phyloP scores from a whole-genome alignment of 768 basidiomycete species.

The Kwoniella sp. region DNA sequence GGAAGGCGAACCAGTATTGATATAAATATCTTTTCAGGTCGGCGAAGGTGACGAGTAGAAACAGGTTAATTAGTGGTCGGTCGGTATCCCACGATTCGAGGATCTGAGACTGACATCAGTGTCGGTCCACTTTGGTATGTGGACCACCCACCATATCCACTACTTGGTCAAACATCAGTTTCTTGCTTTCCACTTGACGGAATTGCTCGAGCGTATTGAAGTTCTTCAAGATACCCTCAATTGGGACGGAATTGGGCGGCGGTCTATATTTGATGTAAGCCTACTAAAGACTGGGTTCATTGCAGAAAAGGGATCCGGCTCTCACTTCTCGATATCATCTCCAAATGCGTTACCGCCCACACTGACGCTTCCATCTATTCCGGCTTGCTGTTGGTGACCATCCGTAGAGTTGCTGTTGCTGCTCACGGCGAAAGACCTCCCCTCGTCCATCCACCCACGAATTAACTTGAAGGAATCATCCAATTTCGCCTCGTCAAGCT shows the following conservation, averaged over 20 bases:
- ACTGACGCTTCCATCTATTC: constrained; percentile 61
- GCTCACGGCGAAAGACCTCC: constrained; percentile 74
- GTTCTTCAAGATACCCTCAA: constrained; percentile 79
- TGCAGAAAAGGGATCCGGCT: constrained; percentile 5
- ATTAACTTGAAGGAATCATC: constrained; percentile 72
- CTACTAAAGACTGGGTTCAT: not conserved
- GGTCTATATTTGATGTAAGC: constrained; percentile 14
- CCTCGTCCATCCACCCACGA: constrained; percentile 69
- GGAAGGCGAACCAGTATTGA: constrained; percentile 98
- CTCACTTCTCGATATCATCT: constrained; percentile 38
- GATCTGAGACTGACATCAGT: constrained; percentile 28
- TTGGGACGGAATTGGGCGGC: constrained; percentile 43
- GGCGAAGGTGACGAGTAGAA: constrained; percentile 88
- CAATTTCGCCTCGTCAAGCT: constrained; percentile 85
- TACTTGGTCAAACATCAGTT: constrained; percentile 74
- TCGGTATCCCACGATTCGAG: constrained; percentile 36
- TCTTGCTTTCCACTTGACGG: constrained; percentile 77
- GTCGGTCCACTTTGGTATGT: not conserved
- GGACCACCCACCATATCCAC: constrained; percentile 65
- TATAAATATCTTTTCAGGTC: constrained; percentile 98
- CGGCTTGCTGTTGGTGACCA: constrained; percentile 59
- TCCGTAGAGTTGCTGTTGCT: constrained; percentile 41
- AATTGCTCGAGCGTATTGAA: constrained; percentile 98
- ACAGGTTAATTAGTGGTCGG: constrained; percentile 67
- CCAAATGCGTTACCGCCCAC: constrained; percentile 52